Conservation (phyloP, 208 protist genomes). For the Leishmania tropica region DNA sequence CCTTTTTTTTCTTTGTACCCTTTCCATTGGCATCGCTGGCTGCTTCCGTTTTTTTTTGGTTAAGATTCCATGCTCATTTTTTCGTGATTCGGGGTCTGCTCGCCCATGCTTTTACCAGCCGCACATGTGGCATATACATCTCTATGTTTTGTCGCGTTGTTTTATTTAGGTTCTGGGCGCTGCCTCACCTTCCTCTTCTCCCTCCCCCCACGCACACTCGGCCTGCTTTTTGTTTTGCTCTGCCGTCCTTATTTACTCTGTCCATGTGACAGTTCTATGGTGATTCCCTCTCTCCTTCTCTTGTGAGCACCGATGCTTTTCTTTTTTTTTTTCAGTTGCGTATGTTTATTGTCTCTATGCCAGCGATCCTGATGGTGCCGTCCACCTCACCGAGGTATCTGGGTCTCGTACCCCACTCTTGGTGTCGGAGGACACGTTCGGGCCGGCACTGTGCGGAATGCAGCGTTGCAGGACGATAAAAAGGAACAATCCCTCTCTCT, state of each 20-base stretch:
- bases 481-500: not conserved
- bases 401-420: not conserved
- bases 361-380: not conserved
- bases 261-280: not conserved
- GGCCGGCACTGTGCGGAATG: not conserved
- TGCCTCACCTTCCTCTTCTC: not conserved
- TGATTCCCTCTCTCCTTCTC: not conserved
- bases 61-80: no score
- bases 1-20: not conserved
- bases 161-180: not conserved
- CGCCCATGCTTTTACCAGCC: no score
- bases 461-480: not conserved
- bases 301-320: not conserved
- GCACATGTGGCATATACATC: no score
- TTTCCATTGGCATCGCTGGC: not conserved
- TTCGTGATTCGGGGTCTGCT: no score
- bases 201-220: no score
- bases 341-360: not conserved
- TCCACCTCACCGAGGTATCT: not conserved
- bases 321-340: not conserved
- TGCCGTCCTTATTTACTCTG: not conserved
- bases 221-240: slow-evolving; percentile 1
- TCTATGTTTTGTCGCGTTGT: no score
- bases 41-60: no score
- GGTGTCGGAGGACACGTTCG: not conserved